Percentiles rank a stretch among this genome's conserved stretches.
Evolutionary conservation across 768 basidiomycete genomes (phyloP).

Genomic region (Phlegmacium glaucopus): DNA sequence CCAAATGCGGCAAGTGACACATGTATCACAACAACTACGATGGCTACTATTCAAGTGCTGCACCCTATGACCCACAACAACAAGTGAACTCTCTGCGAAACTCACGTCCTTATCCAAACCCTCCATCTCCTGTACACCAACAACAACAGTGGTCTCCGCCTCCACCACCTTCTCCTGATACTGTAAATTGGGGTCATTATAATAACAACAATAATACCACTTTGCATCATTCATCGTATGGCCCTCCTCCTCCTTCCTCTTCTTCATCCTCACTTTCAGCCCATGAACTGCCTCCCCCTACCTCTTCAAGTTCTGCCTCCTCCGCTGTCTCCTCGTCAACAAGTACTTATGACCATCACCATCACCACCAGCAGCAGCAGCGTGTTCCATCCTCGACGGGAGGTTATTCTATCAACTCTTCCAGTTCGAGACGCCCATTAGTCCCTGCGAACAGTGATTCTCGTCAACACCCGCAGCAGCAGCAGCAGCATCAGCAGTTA

Average conservation of each 20-base stretch:
- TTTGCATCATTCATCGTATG: background rate
- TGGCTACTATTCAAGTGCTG: constrained; percentile 18
- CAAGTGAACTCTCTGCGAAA: constrained; percentile 16
- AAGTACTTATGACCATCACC: background rate
- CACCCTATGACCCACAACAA: constrained; percentile 8
- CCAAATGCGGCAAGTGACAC: constrained; percentile 26
- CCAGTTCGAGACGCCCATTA: background rate
- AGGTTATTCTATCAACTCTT: background rate
- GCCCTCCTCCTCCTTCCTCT: background rate
- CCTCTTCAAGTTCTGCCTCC: background rate
- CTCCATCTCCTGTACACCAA: constrained; percentile 10
- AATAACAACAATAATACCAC: background rate
- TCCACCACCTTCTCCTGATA: background rate
- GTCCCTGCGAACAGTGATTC: background rate
- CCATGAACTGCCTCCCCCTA: background rate
- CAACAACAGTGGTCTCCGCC: constrained; percentile 2
- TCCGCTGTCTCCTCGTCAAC: background rate
- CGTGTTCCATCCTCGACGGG: background rate
- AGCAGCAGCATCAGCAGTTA: constrained; percentile 8
- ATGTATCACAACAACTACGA: constrained; percentile 55
- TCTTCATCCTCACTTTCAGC: background rate
- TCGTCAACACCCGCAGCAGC: too few species aligned
- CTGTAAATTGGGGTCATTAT: background rate
- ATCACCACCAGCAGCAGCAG: background rate
- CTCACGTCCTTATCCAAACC: constrained; percentile 18